These are phyloP conservation scores for Penicillium palitans DNA, from an alignment of 2,329 filamentous ascomycete species.

Conservation along the genomic window DNA sequence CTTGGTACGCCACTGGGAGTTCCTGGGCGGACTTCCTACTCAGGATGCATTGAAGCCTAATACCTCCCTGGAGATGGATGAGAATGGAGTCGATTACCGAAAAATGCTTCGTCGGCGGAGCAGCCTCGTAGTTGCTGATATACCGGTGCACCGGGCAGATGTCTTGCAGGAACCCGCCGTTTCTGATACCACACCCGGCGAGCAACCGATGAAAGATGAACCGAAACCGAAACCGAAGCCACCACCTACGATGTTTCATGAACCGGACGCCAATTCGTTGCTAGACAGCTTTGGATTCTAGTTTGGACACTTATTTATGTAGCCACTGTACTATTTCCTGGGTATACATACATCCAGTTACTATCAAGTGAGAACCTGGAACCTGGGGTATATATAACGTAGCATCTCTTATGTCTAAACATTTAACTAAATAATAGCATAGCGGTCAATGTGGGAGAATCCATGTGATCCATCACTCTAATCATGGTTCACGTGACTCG, in stretches of 20 bases:
- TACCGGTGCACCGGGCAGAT: slow-evolving; percentile 46
- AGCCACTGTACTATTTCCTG: slow-evolving; percentile 7
- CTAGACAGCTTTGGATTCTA: slow-evolving; percentile 93
- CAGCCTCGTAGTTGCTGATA: slow-evolving; percentile 77
- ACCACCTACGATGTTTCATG: slow-evolving; percentile 77
- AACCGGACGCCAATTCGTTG: slow-evolving; percentile 85
- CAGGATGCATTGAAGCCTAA: slow-evolving; percentile 41
- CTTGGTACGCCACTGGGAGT: slow-evolving; percentile 61
- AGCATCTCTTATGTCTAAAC: not conserved
- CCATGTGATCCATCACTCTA: not conserved
- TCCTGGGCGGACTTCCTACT: slow-evolving; percentile 28
- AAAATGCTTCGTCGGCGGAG: slow-evolving; percentile 69
- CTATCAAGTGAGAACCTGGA: not conserved
- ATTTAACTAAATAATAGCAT: not conserved
- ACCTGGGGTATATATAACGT: not conserved
- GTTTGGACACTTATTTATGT: slow-evolving; percentile 15
- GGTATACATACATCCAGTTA: not conserved
- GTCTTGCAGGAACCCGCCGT: slow-evolving; percentile 41
- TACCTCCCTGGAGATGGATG: slow-evolving; percentile 25
- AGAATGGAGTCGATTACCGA: slow-evolving; percentile 58
- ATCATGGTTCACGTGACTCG: not conserved
- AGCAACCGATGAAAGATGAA: slow-evolving; percentile 34
- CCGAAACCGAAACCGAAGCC: slow-evolving; percentile 52
- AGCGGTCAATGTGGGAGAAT: not conserved
- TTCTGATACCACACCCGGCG: slow-evolving; percentile 8